Base-by-base conservation (phyloP, 805 yeast species). In the Candida loeiensis region DNA sequence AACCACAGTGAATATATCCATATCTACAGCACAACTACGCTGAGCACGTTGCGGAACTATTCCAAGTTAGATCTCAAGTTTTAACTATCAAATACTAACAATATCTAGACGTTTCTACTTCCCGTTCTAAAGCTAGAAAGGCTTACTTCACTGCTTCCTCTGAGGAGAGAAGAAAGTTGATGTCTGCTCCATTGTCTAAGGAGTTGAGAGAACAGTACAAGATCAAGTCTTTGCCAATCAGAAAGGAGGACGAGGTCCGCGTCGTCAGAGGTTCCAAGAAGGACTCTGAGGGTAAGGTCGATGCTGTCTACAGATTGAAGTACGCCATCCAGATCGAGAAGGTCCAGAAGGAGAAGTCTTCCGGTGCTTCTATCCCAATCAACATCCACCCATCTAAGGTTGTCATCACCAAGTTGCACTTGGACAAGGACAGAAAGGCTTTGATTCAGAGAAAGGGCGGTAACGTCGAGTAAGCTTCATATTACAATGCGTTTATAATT, bases 111-210 rank as follows among this genome's bases (percentile, higher is more conserved):
- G 98, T 93, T 74, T 89, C 99, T 66, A 83, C 95, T 73, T 90
- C 96, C 71, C 93, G 99, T 82, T 85, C 95, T 75, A 93, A 93
- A 85, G 80, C 97, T 74, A 90, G 99, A 86, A 93, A 93, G 87
- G 98, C 98, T 74, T 86, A 93, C 85, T 93, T 93, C 91, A 79
- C 78, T 65, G 95, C 99, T 61, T 95, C 98, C 66, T 91, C 99
- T 56, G 84, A 91, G 59, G 87, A 77, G 67, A 87, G 97, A 79
- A 87, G 98, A 79, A 77, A 74, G 59, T 77, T 93, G 73, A 78
- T 93, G 83, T 85, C 97, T 65, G 98, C 99, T 71, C 97, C 98
- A 66, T 82, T 93, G 69, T 91, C 98, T 63, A 93, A 93, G 82
- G 99, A 93, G 80, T 86, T 93, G 76, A 85, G 95, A 73, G 95